Base-by-base conservation (phyloP, 306 rosid genomes). In the Elaeagnus macrophylla region DNA sequence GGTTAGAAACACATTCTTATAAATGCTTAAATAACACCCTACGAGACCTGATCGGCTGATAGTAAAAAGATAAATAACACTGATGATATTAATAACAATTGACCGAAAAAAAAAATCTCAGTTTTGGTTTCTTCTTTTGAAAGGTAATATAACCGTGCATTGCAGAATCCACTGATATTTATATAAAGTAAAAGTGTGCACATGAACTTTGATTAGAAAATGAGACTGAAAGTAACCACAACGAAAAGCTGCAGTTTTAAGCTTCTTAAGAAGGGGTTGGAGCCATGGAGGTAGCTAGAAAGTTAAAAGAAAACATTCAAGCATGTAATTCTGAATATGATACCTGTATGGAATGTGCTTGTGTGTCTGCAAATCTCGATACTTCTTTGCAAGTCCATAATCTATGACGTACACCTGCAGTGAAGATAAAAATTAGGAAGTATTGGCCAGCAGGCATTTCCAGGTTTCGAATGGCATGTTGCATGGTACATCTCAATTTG, bases 291-390 rank as follows among this genome's bases (percentile, higher is more conserved):
- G 35, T 36, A 50, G 18, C 6, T 6, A 39, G 63, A 37, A 12
- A 65, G 64, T 37, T 48, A 59, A 25, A 19, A 19, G 45, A 73
- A 54, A 71, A 39, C 41, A 57, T 25, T 7, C 62, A 36, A 15
- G 51, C 54, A 54, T 54, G 66, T 46, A 60, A 64, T 60, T 16
- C 18, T 58, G 40, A 36, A 60, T 48, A 25, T 37, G 64, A 68
- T 80, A 91, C 97, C 99, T 86, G 69, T 91, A 91, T 17, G 96
- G 96, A 74, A 91, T 91, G 77, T 91, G 99, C 89, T 80, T 91
- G 67, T 86, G 96, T 8, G 99, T 91, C 64, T 91, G 99, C 67
- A 91, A 95, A 82, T 91, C 99, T 57, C 95, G 81, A 61, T 59
- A 91, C 82, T 84, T 91, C 67, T 91, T 91, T 40, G 89, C 96